These are phyloP conservation scores for Cyclotella atomus DNA, from an alignment of 108 stramenopile species.

Conservation along the genomic window DNA sequence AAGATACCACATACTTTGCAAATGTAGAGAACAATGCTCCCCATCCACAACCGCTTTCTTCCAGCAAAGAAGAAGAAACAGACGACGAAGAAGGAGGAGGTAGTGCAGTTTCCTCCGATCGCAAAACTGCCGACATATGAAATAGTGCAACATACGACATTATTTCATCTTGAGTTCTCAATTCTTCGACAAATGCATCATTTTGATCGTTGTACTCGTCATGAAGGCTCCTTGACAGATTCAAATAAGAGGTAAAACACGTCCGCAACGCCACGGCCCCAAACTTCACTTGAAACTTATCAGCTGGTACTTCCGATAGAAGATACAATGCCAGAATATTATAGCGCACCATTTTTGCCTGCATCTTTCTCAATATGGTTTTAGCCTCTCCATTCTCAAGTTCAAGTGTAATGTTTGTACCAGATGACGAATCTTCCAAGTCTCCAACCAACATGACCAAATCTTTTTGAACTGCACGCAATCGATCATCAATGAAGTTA, in stretches of 20 bases:
- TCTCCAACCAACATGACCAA: constrained; percentile 43
- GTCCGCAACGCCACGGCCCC: constrained; percentile 39
- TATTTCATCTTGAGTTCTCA: constrained; percentile 43
- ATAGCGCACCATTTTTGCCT: constrained; percentile 51
- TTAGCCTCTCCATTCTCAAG: constrained; percentile 8
- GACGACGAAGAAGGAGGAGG: constrained; percentile 19
- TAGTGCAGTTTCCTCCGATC: constrained; percentile 35
- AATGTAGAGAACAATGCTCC: constrained; percentile 48
- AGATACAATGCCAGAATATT: constrained; percentile 42
- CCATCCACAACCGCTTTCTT: constrained; percentile 53
- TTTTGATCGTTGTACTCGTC: constrained; percentile 20
- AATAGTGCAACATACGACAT: constrained; percentile 47
- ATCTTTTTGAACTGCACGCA: constrained; percentile 57
- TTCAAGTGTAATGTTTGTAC: not conserved
- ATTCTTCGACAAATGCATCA: not conserved
- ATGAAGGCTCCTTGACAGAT: constrained; percentile 18
- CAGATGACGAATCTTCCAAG: constrained; percentile 7
- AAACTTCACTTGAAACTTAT: constrained; percentile 51
- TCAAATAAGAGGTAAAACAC: constrained; percentile 36
- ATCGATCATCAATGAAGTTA: constrained; percentile 53
- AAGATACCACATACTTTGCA: constrained; percentile 17
- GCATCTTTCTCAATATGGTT: constrained; percentile 29
- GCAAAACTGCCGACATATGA: constrained; percentile 40
- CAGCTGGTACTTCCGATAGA: constrained; percentile 24
- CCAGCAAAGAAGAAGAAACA: constrained; percentile 35